These are phyloP conservation scores for Tetracladium setigerum DNA, from an alignment of 495 filamentous ascomycete species.

Conservation along the genomic window DNA sequence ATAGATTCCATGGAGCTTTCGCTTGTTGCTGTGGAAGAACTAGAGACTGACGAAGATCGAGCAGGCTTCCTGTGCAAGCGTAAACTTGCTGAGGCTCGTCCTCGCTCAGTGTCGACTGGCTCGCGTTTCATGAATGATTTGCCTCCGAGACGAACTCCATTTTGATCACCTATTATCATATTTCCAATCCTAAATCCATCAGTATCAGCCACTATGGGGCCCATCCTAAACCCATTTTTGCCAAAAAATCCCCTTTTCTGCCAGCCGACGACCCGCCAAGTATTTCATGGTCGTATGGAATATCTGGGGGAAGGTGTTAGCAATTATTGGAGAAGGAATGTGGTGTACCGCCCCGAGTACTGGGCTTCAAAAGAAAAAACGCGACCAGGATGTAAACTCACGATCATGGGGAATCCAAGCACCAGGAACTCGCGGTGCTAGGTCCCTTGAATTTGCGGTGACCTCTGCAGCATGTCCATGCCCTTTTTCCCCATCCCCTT, in stretches of 20 bases:
- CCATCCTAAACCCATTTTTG: slow-evolving; percentile 1
- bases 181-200: slow-evolving; percentile 29
- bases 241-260: slow-evolving; percentile 33
- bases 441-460: no score
- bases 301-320: no score
- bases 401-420: slow-evolving; percentile 10
- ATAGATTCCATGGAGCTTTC: slow-evolving; percentile 27
- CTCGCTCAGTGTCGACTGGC: slow-evolving; percentile 4
- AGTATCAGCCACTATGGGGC: slow-evolving; percentile 24
- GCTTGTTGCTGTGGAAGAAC: slow-evolving; percentile 18
- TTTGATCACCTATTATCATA: slow-evolving; percentile 18
- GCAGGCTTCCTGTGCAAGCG: not conserved
- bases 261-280: slow-evolving; percentile 3
- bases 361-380: not conserved
- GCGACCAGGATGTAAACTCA: not conserved
- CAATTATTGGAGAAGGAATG: no score
- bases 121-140: slow-evolving; percentile 2
- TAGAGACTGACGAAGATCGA: slow-evolving; percentile 9
- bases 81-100: slow-evolving; percentile 1
- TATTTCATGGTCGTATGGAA: no score
- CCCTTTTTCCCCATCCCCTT: not conserved
- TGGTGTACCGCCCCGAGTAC: not conserved
- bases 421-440: slow-evolving; percentile 2
- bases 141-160: slow-evolving; percentile 26
- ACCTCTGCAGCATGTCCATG: not conserved